Evolutionary conservation across 2,329 filamentous ascomycete species (phyloP), one percentile per base, ranked within the genome.

Genomic region (Nemania sp.): DNA sequence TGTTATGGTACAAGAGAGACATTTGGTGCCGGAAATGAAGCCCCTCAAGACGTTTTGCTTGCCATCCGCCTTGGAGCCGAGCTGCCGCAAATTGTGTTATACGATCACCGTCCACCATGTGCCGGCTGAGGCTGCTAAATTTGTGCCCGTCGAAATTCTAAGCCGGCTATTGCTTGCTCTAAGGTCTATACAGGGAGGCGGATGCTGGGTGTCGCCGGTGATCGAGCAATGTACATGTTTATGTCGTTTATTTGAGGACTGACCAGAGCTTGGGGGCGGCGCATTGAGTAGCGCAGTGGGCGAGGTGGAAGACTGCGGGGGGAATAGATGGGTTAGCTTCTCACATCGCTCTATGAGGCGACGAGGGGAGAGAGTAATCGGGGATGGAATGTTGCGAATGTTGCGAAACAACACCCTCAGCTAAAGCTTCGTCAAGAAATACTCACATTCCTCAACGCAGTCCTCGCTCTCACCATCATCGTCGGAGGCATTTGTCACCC

Each of bases 381-480:
- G n/a, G 43, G 2, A 20, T 10, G 15, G 22, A 2, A 41, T 2
- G 35, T n/a, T 11, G 27, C 43, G 62, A 41, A 43, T 53, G 35
- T n/a, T 26, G 35, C 35, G 38, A 32, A 47, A 24, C 20, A 2
- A 7, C 27, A 10, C 18, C 13, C 32, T 41, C 22, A n/a, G 22
- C 18, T 27, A 20, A 26, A 27, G 7, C n/a, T 27, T n/a, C 7
- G 11, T 20, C 52, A 7, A 20, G 1, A 8, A 26, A 29, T 26
- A 89, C 94, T 84, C 92, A 98, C 96, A 99, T 87, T 99, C 96
- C 87, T 99, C 96, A 75, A 98, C 93, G 79, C 96, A 99, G 86
- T 98, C 94, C 88, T 99, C 96, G 78, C 92, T 94, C 88, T 98
- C 96, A 79, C 92, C 90, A 76, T 91, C 89, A 73, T 91, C 88